Evolutionary conservation across 2,329 filamentous ascomycete species (phyloP), one percentile per base, ranked within the genome.

Genomic region (Endoconidiophora laricicola): DNA sequence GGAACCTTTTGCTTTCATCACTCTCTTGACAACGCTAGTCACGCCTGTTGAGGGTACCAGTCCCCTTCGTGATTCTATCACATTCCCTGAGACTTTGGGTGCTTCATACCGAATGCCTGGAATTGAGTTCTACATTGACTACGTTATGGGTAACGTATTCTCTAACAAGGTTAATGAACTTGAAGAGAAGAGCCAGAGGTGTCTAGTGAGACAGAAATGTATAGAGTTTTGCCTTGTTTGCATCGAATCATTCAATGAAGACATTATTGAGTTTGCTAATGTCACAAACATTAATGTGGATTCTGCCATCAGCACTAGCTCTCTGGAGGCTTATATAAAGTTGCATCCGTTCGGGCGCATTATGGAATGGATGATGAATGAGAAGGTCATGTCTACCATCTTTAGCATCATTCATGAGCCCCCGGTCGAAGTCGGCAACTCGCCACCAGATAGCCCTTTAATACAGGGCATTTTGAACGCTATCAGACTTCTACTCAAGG

Each of bases 281-380:
- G 76, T 83, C 59, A 83, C 85, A 2, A 82, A 75, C 54, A 71
- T 93, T 26, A 69, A 76, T 23, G 79, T 94, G 14, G 87, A 95
- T 61, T 67, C 74, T 7, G 76, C 83, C 14, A 85, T 94, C 56
- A 74, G 74, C 40, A 74, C 85, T 3, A 82, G 81, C 2, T 83
- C 84, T 50, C 69, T 96, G 3, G 77, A 79, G 46, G 74, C 76
- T 4, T 99, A 98, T 61, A 79, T 91, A 52, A 78, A 79, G 22
- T 74, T 94, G 48, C 93, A 98, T 65, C 90, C 93, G 0, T 98
- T 96, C 60, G 80, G 85, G 2, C 79, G 93, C 53, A 81, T 94
- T 14, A 95, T 96, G 84, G 91, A 98, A 61, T 96, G 91, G 87
- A 77, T 98, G 65, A 94, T 94, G 64, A 95, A 94, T 60, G 86